A percentile compares a stretch with the other conserved stretches of the same genome.
phyloP scores from a whole-genome alignment of 1,139 yeast species.

The Hansenula sp. region DNA sequence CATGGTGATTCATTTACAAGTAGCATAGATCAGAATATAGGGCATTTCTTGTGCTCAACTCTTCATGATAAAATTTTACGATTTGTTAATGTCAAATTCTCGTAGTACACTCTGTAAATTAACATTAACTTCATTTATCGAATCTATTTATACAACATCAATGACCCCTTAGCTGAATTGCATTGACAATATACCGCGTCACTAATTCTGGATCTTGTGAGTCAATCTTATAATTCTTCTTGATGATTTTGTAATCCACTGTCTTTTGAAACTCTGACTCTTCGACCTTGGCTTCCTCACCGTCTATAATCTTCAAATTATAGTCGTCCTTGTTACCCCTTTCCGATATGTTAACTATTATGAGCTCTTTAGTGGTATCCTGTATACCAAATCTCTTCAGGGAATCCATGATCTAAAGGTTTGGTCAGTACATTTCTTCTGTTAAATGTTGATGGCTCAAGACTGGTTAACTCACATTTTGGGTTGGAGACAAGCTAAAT shows the following conservation, averaged over 20 bases:
- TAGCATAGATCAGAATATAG: no score
- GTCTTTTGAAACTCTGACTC: slow-evolving; percentile 29
- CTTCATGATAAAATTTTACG: no score
- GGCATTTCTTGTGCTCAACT: no score
- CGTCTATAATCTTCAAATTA: slow-evolving; percentile 25
- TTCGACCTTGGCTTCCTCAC: slow-evolving; percentile 28
- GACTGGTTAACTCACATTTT: slow-evolving; percentile 32
- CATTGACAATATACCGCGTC: slow-evolving; percentile 28
- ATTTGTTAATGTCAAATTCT: no score
- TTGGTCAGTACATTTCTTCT: neutral
- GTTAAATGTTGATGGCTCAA: no score
- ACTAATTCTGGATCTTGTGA: slow-evolving; percentile 8
- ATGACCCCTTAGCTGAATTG: slow-evolving; percentile 33
- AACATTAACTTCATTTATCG: no score
- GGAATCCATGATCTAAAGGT: slow-evolving; percentile 37
- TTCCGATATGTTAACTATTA: slow-evolving; percentile 33
- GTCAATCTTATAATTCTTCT: slow-evolving; percentile 25
- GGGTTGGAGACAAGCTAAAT: slow-evolving; percentile 47
- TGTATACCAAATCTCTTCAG: slow-evolving; percentile 42
- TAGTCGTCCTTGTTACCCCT: slow-evolving; percentile 15
- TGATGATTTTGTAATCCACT: slow-evolving; percentile 32
- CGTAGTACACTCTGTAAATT: no score
- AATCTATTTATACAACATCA: slow-evolving; percentile 1
- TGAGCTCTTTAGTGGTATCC: slow-evolving; percentile 30
- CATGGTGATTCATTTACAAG: no score